Conservation (phyloP, 1,284 basidiomycete genomes). For the Malassezia japonica region DNA sequence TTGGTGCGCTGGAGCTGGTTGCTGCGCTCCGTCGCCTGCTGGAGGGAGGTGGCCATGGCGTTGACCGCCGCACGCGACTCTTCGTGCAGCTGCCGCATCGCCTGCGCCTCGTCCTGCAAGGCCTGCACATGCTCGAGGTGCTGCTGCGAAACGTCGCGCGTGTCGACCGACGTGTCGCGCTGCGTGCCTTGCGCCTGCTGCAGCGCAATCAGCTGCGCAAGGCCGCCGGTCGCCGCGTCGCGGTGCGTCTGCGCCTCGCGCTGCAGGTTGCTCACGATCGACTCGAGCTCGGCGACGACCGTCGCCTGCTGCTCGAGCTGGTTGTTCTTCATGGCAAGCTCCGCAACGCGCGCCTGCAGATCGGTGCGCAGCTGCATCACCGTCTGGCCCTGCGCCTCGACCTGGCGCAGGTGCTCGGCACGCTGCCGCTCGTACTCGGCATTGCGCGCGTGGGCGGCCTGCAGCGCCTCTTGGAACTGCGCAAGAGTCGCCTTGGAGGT, state of each 20-base stretch:
- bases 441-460: slow-evolving; percentile 65
- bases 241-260: slow-evolving; percentile 41
- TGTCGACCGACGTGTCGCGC: slow-evolving; percentile 19
- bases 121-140: slow-evolving; percentile 35
- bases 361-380: slow-evolving; percentile 67
- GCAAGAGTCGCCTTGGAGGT: slow-evolving; percentile 77
- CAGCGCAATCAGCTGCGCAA: slow-evolving; percentile 36
- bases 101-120: slow-evolving; percentile 37
- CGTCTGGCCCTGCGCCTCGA: slow-evolving; percentile 51
- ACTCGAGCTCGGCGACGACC: slow-evolving; percentile 67
- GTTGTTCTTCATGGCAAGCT: slow-evolving; percentile 58
- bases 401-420: slow-evolving; percentile 34
- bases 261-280: slow-evolving; percentile 57
- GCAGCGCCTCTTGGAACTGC: slow-evolving; percentile 69
- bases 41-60: slow-evolving; percentile 51
- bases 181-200: slow-evolving; percentile 21
- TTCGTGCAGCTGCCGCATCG: slow-evolving; percentile 38
- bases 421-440: slow-evolving; percentile 71
- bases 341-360: slow-evolving; percentile 57
- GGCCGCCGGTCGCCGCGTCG: slow-evolving; percentile 31
- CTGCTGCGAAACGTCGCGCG: slow-evolving; percentile 5
- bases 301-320: slow-evolving; percentile 43
- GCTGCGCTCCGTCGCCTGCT: slow-evolving; percentile 60
- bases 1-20: slow-evolving; percentile 63
- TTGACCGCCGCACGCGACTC: slow-evolving; percentile 48